Conservation (phyloP, 768 basidiomycete species). For the Pleurotus giganteus region DNA sequence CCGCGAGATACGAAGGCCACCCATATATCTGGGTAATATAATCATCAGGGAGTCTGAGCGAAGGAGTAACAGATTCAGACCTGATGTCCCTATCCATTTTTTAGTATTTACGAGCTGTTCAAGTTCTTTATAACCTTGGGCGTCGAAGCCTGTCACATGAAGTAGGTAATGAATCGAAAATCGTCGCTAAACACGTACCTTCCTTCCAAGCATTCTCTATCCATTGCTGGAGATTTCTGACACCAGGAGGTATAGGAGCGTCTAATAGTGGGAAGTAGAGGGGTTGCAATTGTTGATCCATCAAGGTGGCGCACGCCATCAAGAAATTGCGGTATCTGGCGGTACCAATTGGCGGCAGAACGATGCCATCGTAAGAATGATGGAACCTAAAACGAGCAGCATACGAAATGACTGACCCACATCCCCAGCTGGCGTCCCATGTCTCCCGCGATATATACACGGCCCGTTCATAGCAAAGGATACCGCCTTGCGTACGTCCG, state of each 20-base stretch:
- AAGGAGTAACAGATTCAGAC: constrained; percentile 32
- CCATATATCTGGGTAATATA: constrained; percentile 56
- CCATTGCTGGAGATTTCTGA: constrained; percentile 73
- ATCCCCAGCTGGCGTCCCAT: constrained; percentile 74
- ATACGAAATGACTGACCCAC: constrained; percentile 52
- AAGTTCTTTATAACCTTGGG: constrained; percentile 62
- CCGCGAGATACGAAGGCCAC: constrained; percentile 76
- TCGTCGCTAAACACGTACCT: constrained; percentile 35
- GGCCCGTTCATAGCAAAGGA: constrained; percentile 59
- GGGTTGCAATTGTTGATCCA: constrained; percentile 62
- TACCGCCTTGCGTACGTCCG: constrained; percentile 52
- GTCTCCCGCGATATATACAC: constrained; percentile 57
- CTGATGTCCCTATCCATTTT: constrained; percentile 83
- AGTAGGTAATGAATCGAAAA: constrained; percentile 13
- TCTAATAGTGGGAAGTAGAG: constrained; percentile 62
- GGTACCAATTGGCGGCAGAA: neutral
- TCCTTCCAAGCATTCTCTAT: constrained; percentile 80
- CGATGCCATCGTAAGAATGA: constrained; percentile 7
- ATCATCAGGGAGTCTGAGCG: neutral
- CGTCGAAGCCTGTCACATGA: constrained; percentile 59
- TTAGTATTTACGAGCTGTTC: constrained; percentile 51
- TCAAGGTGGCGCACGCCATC: constrained; percentile 72
- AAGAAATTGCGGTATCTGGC: constrained; percentile 79
- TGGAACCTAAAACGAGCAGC: neutral
- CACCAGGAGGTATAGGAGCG: constrained; percentile 56